phyloP scores from a whole-genome alignment of 2,329 filamentous ascomycete genomes.

The Epichloe gansuensis region DNA sequence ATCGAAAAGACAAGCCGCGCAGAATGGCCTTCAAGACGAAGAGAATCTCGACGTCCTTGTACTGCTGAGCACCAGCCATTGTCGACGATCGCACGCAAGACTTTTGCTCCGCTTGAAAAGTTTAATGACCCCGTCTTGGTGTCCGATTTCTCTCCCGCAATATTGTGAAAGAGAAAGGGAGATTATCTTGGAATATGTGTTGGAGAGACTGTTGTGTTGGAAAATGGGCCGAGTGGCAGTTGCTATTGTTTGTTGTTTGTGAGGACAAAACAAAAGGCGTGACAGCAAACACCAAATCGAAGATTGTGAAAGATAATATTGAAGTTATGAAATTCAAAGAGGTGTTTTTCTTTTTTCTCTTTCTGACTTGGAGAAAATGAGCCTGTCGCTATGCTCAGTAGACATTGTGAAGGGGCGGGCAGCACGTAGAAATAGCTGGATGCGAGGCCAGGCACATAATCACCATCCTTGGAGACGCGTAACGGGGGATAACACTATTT shows the following conservation, averaged over 20 bases:
- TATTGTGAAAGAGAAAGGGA: no score
- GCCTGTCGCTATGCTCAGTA: neutral
- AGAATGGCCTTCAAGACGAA: conserved; percentile 21
- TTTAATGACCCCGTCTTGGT: no score
- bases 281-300: neutral
- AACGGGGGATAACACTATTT: neutral
- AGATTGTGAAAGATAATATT: neutral
- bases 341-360: neutral
- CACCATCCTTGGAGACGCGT: neutral
- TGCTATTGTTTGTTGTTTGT: neutral
- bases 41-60: conserved; percentile 21
- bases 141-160: no score
- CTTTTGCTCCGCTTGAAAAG: no score
- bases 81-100: neutral
- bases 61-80: conserved; percentile 24
- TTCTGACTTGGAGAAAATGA: neutral
- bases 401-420: neutral
- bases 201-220: no score
- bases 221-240: neutral
- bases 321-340: neutral
- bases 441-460: neutral
- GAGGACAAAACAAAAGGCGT: neutral
- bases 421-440: neutral
- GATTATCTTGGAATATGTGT: no score
- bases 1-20: conserved; percentile 11